Evolutionary conservation across 805 yeast species (phyloP), one percentile per base, ranked within the genome.

Genomic region (Diddensiella transvaalensis): DNA sequence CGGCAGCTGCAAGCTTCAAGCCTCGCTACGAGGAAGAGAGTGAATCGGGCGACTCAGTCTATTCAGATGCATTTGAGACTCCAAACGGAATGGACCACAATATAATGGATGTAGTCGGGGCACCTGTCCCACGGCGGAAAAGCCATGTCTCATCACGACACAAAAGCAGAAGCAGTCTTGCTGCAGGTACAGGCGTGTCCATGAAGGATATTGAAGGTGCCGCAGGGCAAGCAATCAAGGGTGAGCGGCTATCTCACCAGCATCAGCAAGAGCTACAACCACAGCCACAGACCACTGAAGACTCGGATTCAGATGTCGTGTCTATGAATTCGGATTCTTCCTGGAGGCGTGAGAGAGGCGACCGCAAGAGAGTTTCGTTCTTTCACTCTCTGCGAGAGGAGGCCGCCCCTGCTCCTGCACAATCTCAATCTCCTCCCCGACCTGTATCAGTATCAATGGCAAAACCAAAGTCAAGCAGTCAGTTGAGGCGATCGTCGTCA

Each of bases 271-370:
- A n/a, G n/a, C n/a, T n/a, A n/a, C n/a, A n/a, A n/a, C n/a, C n/a
- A n/a, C n/a, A 15, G 40, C 44, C 35, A 11, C 18, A 32, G 29
- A 46, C 40, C 19, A 33, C 35, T 35, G 45, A 35, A 13, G 55
- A 46, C 13, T 52, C 52, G 15, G 47, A 42, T 33, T 44, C 54
- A 21, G 60, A 56, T 32, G 43, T 35, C 11, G 51, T 55, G 3
- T 56, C 59, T 4, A 37, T 56, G 23, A 53, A 51, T 32, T 54
- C 59, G 8, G 60, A 57, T 19, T 57, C 60, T 23, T 56, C 60
- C 24, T 56, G 56, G 56, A 47, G 51, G 22, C 38, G 51, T 15
- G 59, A 55, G 15, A 57, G 59, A 22, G 40, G 46, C 5, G 22
- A 37, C 4, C 23, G 35, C 2, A 22, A 23, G 10, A 21, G 33